Conservation (phyloP, 2,329 filamentous ascomycete genomes). For the Sodiomyces alkalinus region DNA sequence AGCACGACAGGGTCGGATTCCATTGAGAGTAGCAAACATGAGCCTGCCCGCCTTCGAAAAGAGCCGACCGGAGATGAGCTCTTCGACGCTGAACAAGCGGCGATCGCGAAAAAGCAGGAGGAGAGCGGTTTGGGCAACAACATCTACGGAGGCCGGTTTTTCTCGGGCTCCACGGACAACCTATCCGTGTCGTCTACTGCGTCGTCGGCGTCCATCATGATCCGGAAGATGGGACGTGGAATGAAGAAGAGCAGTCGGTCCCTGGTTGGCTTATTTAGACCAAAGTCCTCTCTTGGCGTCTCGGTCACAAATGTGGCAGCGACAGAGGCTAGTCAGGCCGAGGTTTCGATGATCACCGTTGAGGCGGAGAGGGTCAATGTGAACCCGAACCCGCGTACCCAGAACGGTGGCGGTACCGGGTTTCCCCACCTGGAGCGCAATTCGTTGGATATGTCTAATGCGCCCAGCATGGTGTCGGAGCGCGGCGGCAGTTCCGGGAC, state of each 20-base stretch:
- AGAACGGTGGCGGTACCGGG: constrained; percentile 56
- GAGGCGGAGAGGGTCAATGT: constrained; percentile 81
- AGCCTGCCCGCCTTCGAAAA: constrained; percentile 47
- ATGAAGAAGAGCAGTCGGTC: constrained; percentile 90
- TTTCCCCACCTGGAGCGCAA: constrained; percentile 77
- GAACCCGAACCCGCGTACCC: constrained; percentile 53
- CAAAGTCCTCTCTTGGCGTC: constrained; percentile 77
- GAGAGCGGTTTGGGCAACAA: constrained; percentile 80
- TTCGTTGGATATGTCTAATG: constrained; percentile 52
- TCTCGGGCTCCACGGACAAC: constrained; percentile 87
- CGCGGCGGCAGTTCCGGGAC: constrained; percentile 40
- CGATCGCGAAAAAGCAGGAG: constrained; percentile 86
- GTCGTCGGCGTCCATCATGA: constrained; percentile 82
- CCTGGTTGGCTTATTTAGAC: constrained; percentile 84
- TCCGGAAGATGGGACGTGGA: constrained; percentile 97
- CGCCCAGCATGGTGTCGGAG: constrained; percentile 29
- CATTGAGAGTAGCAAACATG: constrained; percentile 12
- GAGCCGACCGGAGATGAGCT: constrained; percentile 47
- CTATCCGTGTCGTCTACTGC: constrained; percentile 81
- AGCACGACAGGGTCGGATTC: constrained; percentile 8
- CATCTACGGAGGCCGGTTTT: constrained; percentile 82
- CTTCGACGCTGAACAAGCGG: constrained; percentile 75
- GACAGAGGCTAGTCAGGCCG: constrained; percentile 64
- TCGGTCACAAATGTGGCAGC: too few relatives aligned
- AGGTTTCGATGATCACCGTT: constrained; percentile 89